A percentile compares a stretch with the other conserved stretches of the same genome.
phyloP scores from a whole-genome alignment of 176 grass and related monocot species.

The Alloteropsis semialata region DNA sequence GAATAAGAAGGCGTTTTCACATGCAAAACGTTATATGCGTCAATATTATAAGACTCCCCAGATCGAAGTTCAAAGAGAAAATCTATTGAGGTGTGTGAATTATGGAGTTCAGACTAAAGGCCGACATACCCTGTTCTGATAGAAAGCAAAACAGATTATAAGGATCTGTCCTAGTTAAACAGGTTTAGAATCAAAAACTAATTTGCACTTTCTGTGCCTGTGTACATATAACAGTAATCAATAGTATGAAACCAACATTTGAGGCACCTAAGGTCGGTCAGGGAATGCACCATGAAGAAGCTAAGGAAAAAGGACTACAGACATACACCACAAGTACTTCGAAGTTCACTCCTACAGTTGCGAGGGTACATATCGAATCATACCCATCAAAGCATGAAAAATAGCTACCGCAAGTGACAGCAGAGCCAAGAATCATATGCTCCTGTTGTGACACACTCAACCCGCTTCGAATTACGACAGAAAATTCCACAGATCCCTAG shows the following conservation, averaged over 20 bases:
- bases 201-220: background rate
- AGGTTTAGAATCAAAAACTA: background rate
- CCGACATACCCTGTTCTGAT: background rate
- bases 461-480: background rate
- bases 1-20: background rate
- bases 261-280: background rate
- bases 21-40: background rate
- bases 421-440: background rate
- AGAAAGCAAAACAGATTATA: background rate
- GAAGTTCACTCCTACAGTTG: background rate
- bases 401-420: background rate
- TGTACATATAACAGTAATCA: background rate
- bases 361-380: background rate
- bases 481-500: background rate
- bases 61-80: background rate
- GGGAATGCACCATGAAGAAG: background rate
- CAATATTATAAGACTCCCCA: background rate
- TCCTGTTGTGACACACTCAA: background rate
- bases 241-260: background rate
- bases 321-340: background rate
- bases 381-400: background rate
- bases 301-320: background rate
- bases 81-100: background rate
- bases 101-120: background rate
- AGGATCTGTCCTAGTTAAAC: background rate